phyloP scores from a whole-genome alignment of 2,329 filamentous ascomycete genomes.

The Cercospora sesami region DNA sequence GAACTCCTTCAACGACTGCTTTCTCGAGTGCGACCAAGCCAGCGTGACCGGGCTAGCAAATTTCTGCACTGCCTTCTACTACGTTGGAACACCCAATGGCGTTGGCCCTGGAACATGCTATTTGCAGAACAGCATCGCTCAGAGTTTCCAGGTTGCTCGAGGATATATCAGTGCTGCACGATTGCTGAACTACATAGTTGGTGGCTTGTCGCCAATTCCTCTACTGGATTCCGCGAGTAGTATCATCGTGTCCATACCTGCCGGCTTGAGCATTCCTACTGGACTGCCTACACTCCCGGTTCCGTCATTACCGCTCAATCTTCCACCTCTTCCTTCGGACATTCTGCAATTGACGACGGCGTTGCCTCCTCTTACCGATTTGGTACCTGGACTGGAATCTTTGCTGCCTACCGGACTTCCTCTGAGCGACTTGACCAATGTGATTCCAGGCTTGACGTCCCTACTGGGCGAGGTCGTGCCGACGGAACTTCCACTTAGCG shows the following conservation, averaged over 20 bases:
- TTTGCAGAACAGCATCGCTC: slow-evolving; percentile 25
- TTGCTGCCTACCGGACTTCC: not conserved
- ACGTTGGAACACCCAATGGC: slow-evolving; percentile 22
- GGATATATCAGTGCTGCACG: slow-evolving; percentile 26
- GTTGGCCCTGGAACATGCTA: slow-evolving; percentile 29
- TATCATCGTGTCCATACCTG: slow-evolving; percentile 13
- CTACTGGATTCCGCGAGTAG: not conserved
- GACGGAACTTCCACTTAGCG: not conserved
- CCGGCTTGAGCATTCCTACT: slow-evolving; percentile 10
- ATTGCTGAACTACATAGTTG: slow-evolving; percentile 27
- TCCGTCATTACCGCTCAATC: slow-evolving; percentile 9
- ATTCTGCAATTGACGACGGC: slow-evolving; percentile 1
- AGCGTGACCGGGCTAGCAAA: slow-evolving; percentile 22
- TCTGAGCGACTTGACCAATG: not conserved
- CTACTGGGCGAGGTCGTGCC: not conserved
- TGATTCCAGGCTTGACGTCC: not conserved
- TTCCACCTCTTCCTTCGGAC: slow-evolving; percentile 10
- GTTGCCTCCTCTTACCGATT: not conserved
- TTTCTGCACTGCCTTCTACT: slow-evolving; percentile 32
- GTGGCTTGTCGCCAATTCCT: slow-evolving; percentile 12
- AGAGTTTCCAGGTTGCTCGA: slow-evolving; percentile 18
- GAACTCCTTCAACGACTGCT: slow-evolving; percentile 31
- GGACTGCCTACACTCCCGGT: slow-evolving; percentile 14
- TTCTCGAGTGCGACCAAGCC: slow-evolving; percentile 25
- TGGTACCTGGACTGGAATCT: not conserved